These are phyloP conservation scores for Yarrowia sp. DNA, from an alignment of 805 yeast genomes.

Conservation along the genomic window DNA sequence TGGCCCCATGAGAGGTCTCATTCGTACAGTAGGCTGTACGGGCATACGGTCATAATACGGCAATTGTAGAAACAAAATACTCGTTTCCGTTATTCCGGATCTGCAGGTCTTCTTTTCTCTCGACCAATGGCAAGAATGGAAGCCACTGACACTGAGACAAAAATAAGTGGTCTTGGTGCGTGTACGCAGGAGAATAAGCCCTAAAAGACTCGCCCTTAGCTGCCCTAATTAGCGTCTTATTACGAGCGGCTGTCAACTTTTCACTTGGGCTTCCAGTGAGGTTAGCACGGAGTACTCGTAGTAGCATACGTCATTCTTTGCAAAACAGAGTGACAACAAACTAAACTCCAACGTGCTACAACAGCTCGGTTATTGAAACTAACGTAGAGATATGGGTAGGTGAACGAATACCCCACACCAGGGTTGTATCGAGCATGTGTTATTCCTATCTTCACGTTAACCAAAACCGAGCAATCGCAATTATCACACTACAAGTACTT, in stretches of 20 bases:
- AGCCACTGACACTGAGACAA: constrained; percentile 6
- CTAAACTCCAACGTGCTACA: neutral
- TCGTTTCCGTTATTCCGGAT: too few species aligned
- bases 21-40: neutral
- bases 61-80: too few species aligned
- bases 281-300: too few species aligned
- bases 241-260: too few species aligned
- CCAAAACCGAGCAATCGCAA: neutral
- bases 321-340: neutral
- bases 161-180: too few species aligned
- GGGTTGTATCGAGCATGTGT: too few species aligned
- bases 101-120: too few species aligned
- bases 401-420: too few species aligned
- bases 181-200: constrained; percentile 1
- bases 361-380: too few species aligned
- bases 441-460: too few species aligned
- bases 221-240: neutral
- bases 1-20: neutral
- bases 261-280: too few species aligned
- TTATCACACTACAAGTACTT: neutral
- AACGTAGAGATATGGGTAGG: too few species aligned
- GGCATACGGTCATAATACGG: neutral
- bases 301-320: constrained; percentile 5
- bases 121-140: neutral
- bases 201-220: neutral